Conservation (phyloP, 1,284 basidiomycete species). For the Anthracocystis panici-leucophaei region DNA sequence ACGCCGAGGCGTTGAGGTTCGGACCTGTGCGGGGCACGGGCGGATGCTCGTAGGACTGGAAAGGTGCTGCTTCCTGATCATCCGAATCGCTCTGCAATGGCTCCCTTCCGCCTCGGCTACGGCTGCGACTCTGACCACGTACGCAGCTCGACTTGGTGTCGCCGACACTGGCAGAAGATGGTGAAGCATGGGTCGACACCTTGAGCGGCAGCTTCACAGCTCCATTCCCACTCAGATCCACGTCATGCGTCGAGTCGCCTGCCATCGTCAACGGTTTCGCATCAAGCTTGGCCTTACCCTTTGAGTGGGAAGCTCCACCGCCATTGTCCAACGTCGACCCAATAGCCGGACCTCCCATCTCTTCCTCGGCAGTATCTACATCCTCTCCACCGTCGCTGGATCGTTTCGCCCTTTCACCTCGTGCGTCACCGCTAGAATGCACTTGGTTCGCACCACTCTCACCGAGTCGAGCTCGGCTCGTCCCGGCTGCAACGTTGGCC, state of each 20-base stretch:
- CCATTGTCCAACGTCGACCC: background rate
- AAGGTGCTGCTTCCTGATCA: constrained; percentile 32
- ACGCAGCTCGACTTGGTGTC: constrained; percentile 10
- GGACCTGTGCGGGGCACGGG: constrained; percentile 36
- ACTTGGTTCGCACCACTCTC: constrained; percentile 8
- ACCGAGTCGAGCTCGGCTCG: constrained; percentile 16
- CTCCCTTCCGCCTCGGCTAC: constrained; percentile 32
- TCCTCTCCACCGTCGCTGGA: constrained; percentile 48
- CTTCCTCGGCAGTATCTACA: constrained; percentile 46
- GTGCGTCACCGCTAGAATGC: background rate
- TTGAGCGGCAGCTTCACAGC: constrained; percentile 14
- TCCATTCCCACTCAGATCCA: constrained; percentile 9
- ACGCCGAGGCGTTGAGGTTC: constrained; percentile 47
- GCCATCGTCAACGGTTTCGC: constrained; percentile 5
- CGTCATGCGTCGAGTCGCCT: constrained; percentile 8
- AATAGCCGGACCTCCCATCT: constrained; percentile 14
- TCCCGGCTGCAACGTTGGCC: constrained; percentile 14
- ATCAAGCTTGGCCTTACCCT: constrained; percentile 41
- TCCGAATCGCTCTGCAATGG: constrained; percentile 24
- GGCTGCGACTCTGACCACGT: constrained; percentile 24
- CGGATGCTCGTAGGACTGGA: constrained; percentile 28
- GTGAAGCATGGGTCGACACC: constrained; percentile 5
- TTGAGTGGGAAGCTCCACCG: constrained; percentile 1
- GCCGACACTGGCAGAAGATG: background rate
- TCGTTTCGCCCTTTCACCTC: constrained; percentile 14